These are phyloP conservation scores for Lipomyces sp. DNA, from an alignment of 805 yeast species.

Conservation along the genomic window DNA sequence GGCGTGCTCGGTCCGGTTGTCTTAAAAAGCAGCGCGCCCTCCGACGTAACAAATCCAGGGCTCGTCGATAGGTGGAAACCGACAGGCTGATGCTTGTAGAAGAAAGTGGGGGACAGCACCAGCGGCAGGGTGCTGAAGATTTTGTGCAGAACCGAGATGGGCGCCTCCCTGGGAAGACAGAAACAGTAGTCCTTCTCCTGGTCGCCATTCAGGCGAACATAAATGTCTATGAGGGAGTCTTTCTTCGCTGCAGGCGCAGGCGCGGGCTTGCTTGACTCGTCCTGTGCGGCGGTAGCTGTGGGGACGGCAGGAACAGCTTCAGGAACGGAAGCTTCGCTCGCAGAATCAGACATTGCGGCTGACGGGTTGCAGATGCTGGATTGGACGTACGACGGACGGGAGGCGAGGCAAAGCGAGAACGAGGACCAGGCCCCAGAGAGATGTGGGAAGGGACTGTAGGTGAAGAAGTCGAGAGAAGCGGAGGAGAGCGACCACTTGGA, in stretches of 20 bases:
- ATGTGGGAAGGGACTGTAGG: neutral
- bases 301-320: neutral
- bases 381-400: too few species aligned
- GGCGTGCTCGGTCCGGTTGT: slow-evolving; percentile 40
- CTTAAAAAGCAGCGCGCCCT: slow-evolving; percentile 74
- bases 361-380: too few species aligned
- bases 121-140: slow-evolving; percentile 69
- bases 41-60: slow-evolving; percentile 81
- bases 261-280: too few species aligned
- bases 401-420: too few species aligned
- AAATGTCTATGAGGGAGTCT: slow-evolving; percentile 42
- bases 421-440: too few species aligned
- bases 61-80: slow-evolving; percentile 59
- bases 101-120: slow-evolving; percentile 74
- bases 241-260: slow-evolving; percentile 3
- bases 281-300: neutral
- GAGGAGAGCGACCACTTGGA: too few species aligned
- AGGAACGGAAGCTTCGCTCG: neutral
- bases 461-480: neutral
- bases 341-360: neutral
- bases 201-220: slow-evolving; percentile 81
- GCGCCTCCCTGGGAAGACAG: slow-evolving; percentile 54
- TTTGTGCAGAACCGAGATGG: slow-evolving; percentile 55
- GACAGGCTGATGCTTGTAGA: slow-evolving; percentile 60
- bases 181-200: slow-evolving; percentile 87